Conservation (phyloP, 306 rosid species). For the Sindora glabra region DNA sequence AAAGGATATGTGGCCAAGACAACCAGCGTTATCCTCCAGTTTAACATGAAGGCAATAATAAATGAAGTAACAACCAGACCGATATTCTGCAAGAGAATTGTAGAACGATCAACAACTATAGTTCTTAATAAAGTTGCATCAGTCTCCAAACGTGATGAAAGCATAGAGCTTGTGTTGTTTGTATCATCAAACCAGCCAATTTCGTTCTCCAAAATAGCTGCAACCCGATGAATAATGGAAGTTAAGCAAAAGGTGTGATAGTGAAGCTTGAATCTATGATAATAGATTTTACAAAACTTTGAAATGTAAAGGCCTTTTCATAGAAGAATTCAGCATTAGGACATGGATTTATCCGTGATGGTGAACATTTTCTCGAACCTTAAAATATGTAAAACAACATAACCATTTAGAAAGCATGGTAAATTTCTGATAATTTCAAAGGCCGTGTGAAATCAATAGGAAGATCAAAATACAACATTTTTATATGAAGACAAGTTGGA, state of each 20-base stretch:
- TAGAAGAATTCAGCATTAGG: background rate
- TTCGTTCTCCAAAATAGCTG: conserved; percentile 93
- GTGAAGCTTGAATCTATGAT: background rate
- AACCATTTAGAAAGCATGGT: background rate
- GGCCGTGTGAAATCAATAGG: background rate
- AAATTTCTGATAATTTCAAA: background rate
- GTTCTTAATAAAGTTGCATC: conserved; percentile 75
- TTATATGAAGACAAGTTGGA: background rate
- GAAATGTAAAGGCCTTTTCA: background rate
- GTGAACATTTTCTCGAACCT: conserved; percentile 2
- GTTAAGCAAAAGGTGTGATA: background rate
- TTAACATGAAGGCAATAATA: conserved; percentile 76
- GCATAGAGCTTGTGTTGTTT: conserved; percentile 82
- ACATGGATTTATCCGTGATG: conserved; percentile 3
- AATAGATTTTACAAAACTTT: background rate
- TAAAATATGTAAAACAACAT: background rate
- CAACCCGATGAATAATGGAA: conserved; percentile 14
- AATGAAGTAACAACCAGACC: conserved; percentile 79
- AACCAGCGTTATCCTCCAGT: conserved; percentile 90
- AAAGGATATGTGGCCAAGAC: conserved; percentile 89
- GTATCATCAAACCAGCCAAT: conserved; percentile 92
- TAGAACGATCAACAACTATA: conserved; percentile 77
- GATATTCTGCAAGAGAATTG: conserved; percentile 79
- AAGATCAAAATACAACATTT: background rate
- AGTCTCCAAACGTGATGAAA: conserved; percentile 73